Evolutionary conservation across 2,329 filamentous ascomycete species (phyloP).

Genomic region (Sporothrix luriei): DNA sequence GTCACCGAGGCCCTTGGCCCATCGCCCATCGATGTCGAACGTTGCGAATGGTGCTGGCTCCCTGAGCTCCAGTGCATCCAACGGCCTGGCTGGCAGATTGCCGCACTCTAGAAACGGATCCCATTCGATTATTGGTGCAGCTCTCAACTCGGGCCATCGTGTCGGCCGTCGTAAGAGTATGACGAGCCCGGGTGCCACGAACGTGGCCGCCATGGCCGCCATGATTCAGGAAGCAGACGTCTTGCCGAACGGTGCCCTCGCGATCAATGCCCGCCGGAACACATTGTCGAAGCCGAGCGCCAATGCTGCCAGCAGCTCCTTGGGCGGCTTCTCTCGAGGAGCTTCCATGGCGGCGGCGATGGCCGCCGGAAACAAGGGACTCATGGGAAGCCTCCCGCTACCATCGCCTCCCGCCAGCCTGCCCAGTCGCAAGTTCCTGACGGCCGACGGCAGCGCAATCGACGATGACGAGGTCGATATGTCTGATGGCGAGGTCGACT

Average conservation of each 20-base stretch:
- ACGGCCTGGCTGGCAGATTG: conserved; percentile 62
- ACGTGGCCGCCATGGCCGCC: conserved; percentile 73
- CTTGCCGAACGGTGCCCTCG: conserved; percentile 58
- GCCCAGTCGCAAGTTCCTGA: conserved; percentile 58
- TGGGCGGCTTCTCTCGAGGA: conserved; percentile 22
- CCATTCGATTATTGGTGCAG: conserved; percentile 70
- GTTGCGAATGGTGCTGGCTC: conserved; percentile 59
- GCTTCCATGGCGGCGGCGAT: conserved; percentile 33
- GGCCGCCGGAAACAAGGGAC: conserved; percentile 29
- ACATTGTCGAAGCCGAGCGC: conserved; percentile 66
- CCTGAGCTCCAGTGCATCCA: conserved; percentile 51
- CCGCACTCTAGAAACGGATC: conserved; percentile 75
- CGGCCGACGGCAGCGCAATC: conserved; percentile 61
- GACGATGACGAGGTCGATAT: conserved; percentile 68
- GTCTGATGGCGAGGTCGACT: conserved; percentile 53
- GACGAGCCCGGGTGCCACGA: conserved; percentile 69
- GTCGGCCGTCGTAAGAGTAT: conserved; percentile 94
- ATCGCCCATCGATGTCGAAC: conserved; percentile 62
- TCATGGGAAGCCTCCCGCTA: conserved; percentile 60
- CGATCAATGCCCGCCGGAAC: conserved; percentile 64
- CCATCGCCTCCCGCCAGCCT: conserved; percentile 70
- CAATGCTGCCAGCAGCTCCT: conserved; percentile 45
- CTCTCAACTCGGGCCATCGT: conserved; percentile 76
- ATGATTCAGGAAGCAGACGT: conserved; percentile 69
- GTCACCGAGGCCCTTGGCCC: conserved; percentile 67